Evolutionary conservation across 1,139 yeast genomes (phyloP), one percentile per base, ranked within the genome.

Genomic region (Yarrowia galli): DNA sequence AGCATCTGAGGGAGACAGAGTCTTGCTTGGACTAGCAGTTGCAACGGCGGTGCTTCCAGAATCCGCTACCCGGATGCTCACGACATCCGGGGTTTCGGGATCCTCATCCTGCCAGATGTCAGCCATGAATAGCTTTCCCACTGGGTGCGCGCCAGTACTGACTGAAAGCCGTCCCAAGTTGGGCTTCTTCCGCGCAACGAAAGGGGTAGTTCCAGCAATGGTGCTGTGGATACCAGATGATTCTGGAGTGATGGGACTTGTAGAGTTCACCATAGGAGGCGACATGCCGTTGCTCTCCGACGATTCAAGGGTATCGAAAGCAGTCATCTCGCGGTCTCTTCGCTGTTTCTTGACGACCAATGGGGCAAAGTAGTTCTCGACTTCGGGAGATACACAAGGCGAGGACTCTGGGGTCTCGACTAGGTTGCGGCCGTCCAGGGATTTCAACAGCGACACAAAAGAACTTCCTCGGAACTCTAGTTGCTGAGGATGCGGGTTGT

Each of bases 21-120:
- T 32, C 16, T 58, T 58, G 32, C 20, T 7, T 18, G 51, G 40
- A 25, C 48, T 56, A 3, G 51, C 28, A 2, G 49, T 32, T 9
- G 25, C 32, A 15, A n/a, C 22, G 8, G 60, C 12, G 13, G 60
- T 36, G 22, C 48, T 40, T n/a, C 48, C 38, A 12, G 61, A 40
- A 16, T 54, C 46, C 3, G 13, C 5, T 10, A 40, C 18, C 2
- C 25, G 5, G 16, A 40, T 36, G 23, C 22, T 36, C 13, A 53
- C 35, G 16, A 53, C 60, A 5, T n/a, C 43, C 2, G 60, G 45
- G 16, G 45, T 16, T 1, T 38, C 35, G 6, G 60, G 22, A 16
- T 36, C 56, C 40, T 49, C 35, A 16, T 53, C 60, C 60, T 53
- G 60, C 60, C 60, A 53, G 15, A 53, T 53, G 32, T 53, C 60